These are phyloP conservation scores for Malbranchea cinnamomea DNA, from an alignment of 2,329 filamentous ascomycete genomes.

Conservation along the genomic window DNA sequence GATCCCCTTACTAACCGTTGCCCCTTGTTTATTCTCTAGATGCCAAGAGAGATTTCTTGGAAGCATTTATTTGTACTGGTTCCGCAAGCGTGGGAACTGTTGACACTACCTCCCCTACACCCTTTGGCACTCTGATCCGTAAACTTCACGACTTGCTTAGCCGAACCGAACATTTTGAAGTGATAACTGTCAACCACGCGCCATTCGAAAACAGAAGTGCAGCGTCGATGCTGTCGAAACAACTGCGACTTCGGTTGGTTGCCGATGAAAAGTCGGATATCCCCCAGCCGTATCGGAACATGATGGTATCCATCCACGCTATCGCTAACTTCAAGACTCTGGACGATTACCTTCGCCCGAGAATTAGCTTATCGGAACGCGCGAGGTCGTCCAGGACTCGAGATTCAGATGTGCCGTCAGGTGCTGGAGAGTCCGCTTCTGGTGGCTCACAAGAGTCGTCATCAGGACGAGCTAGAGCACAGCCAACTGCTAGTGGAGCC, in stretches of 20 bases:
- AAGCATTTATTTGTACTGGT: slow-evolving; percentile 75
- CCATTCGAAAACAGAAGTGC: slow-evolving; percentile 41
- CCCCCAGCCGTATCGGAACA: slow-evolving; percentile 71
- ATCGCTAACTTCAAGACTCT: slow-evolving; percentile 96
- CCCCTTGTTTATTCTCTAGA: slow-evolving; percentile 16
- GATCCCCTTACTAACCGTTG: slow-evolving; percentile 1
- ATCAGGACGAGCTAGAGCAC: slow-evolving; percentile 18
- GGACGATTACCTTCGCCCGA: slow-evolving; percentile 85
- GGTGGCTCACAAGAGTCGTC: slow-evolving; percentile 1
- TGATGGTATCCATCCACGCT: slow-evolving; percentile 97
- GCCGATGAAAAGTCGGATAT: slow-evolving; percentile 59
- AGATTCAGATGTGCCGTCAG: slow-evolving; percentile 54
- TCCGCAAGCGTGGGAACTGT: slow-evolving; percentile 45
- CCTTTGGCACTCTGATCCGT: slow-evolving; percentile 79
- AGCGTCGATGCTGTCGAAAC: slow-evolving; percentile 90
- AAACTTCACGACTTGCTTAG: slow-evolving; percentile 94
- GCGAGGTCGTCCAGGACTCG: slow-evolving; percentile 44
- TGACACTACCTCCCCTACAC: slow-evolving; percentile 56
- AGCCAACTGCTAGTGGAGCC: slow-evolving; percentile 1
- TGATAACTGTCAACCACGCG: slow-evolving; percentile 83
- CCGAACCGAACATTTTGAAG: slow-evolving; percentile 94
- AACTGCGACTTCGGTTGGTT: slow-evolving; percentile 74
- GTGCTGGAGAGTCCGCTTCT: slow-evolving; percentile 30
- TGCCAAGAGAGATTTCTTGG: slow-evolving; percentile 70
- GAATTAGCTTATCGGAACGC: slow-evolving; percentile 68